These are phyloP conservation scores for Ettlia oleoabundans DNA, from an alignment of 139 green algal species.

Conservation along the genomic window DNA sequence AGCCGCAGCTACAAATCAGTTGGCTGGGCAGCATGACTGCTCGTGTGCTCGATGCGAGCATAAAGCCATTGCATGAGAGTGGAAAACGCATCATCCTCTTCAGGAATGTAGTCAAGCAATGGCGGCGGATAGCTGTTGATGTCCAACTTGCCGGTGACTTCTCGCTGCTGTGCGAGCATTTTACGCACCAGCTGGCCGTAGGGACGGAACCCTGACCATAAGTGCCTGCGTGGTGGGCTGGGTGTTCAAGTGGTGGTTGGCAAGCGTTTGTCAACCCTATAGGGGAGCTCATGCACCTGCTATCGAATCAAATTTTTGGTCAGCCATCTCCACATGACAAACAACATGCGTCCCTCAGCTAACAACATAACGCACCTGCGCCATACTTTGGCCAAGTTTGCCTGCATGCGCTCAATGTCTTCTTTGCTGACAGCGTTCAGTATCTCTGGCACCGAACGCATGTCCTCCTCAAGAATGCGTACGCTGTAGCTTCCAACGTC, in stretches of 20 bases:
- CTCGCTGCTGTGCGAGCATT: background rate
- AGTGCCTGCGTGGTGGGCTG: background rate
- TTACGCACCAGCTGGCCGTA: background rate
- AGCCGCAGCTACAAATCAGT: background rate
- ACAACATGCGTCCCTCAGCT: background rate
- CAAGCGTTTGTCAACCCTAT: background rate
- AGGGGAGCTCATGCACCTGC: background rate
- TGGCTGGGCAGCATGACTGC: too few relatives aligned
- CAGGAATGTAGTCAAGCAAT: background rate
- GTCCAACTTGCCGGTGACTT: background rate
- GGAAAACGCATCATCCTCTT: background rate
- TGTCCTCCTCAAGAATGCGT: background rate
- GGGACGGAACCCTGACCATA: background rate
- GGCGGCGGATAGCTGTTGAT: background rate
- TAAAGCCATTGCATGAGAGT: background rate
- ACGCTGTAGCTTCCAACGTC: background rate
- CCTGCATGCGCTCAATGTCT: background rate
- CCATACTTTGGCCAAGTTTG: slow-evolving; percentile 1
- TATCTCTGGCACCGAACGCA: background rate
- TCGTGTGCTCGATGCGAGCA: background rate
- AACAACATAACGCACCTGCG: background rate
- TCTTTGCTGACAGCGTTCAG: background rate
- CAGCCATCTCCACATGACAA: background rate
- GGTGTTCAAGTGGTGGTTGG: background rate
- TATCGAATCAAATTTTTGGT: too few relatives aligned